These are phyloP conservation scores for Phytophthora pistaciae DNA, from an alignment of 352 stramenopile genomes.

Conservation along the genomic window DNA sequence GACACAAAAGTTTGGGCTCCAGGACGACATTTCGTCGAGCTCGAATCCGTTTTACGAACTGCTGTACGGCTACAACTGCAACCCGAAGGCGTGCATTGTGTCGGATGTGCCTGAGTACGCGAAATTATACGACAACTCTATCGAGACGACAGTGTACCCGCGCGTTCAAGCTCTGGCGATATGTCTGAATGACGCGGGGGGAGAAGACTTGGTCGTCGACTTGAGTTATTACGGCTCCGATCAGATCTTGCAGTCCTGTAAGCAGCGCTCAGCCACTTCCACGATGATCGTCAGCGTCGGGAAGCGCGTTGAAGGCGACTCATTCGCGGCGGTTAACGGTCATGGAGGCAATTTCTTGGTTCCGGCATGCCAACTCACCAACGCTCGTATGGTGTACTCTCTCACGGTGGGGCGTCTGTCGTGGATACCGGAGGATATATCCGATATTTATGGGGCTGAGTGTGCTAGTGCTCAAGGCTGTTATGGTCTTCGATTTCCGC, in stretches of 20 bases:
- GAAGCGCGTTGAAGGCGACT: slow-evolving; percentile 21
- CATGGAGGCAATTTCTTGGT: background rate
- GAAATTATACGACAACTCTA: background rate
- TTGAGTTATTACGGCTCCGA: background rate
- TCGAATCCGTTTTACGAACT: slow-evolving; percentile 2
- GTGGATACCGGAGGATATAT: slow-evolving; percentile 20
- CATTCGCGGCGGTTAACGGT: background rate
- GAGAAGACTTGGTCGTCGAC: slow-evolving; percentile 1
- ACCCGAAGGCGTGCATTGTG: slow-evolving; percentile 1
- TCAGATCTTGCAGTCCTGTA: slow-evolving; percentile 13
- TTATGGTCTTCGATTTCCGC: slow-evolving; percentile 13
- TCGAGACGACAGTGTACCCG: slow-evolving; percentile 11
- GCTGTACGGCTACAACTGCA: background rate
- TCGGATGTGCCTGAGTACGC: background rate
- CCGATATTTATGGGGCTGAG: background rate
- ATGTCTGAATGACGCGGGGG: slow-evolving; percentile 7
- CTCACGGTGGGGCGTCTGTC: slow-evolving; percentile 33
- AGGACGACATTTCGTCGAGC: slow-evolving; percentile 11
- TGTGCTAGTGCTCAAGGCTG: slow-evolving; percentile 2
- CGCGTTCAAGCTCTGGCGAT: slow-evolving; percentile 25
- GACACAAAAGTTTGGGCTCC: background rate
- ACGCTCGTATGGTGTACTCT: slow-evolving; percentile 28
- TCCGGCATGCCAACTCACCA: slow-evolving; percentile 1
- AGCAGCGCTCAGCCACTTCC: slow-evolving; percentile 14
- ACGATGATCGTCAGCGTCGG: slow-evolving; percentile 27